These are phyloP conservation scores for Tetracladium maxilliforme DNA, from an alignment of 2,329 filamentous ascomycete genomes.

Conservation along the genomic window DNA sequence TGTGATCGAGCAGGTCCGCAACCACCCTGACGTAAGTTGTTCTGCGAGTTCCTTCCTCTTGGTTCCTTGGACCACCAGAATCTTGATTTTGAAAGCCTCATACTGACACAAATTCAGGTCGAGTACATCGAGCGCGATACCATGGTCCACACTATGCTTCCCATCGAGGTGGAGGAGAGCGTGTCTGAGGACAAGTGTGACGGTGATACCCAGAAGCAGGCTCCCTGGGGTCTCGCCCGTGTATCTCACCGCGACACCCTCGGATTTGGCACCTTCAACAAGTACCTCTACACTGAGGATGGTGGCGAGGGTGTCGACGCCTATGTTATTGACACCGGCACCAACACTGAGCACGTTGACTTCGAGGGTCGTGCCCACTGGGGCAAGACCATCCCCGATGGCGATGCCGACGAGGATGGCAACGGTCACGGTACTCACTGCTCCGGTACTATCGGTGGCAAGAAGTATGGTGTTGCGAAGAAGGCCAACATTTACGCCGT, in stretches of 20 bases:
- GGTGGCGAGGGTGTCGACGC: constrained; percentile 97
- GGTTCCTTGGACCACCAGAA: neutral
- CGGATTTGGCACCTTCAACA: constrained; percentile 89
- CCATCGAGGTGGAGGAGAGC: constrained; percentile 23
- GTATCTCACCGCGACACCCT: constrained; percentile 86
- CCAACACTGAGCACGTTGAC: constrained; percentile 86
- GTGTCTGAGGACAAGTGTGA: constrained; percentile 25
- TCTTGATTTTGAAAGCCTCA: constrained; percentile 4
- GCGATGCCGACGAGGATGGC: constrained; percentile 80
- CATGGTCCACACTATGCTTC: constrained; percentile 67
- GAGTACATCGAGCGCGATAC: constrained; percentile 95
- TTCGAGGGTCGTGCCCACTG: constrained; percentile 92
- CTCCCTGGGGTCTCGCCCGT: constrained; percentile 97
- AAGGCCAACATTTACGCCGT: constrained; percentile 94
- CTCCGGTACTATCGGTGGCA: constrained; percentile 93
- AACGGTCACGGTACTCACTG: constrained; percentile 99
- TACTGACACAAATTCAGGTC: constrained; percentile 44
- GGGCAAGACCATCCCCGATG: constrained; percentile 87
- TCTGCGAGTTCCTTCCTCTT: neutral
- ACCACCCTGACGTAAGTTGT: constrained; percentile 84
- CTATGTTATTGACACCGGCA: constrained; percentile 97
- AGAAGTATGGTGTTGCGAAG: constrained; percentile 99
- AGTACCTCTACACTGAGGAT: constrained; percentile 83
- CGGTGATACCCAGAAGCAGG: constrained; percentile 69
- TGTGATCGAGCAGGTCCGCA: constrained; percentile 85